These are phyloP conservation scores for Verticillium dahliae DNA, from an alignment of 2,329 filamentous ascomycete genomes.

Conservation along the genomic window DNA sequence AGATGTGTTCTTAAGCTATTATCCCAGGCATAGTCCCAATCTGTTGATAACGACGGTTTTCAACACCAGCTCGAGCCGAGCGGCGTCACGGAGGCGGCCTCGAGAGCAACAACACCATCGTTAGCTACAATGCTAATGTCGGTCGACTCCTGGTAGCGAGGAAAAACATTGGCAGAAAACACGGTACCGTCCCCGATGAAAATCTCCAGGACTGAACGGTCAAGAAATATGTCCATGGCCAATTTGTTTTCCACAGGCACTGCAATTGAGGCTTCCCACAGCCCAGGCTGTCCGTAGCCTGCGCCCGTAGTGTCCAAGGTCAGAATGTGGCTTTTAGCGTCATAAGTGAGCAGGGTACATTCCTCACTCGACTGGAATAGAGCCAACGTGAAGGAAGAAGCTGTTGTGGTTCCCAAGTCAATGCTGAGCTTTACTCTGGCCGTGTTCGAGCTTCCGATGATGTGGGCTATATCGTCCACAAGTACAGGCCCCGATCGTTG, in stretches of 20 bases:
- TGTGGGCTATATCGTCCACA: slow-evolving; percentile 9
- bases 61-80: slow-evolving; percentile 14
- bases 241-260: slow-evolving; percentile 12
- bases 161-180: slow-evolving; percentile 18
- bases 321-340: slow-evolving; percentile 12
- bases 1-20: not conserved
- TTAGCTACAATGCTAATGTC: slow-evolving; percentile 14
- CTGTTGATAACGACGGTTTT: not conserved
- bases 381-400: slow-evolving; percentile 16
- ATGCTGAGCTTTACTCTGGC: slow-evolving; percentile 17
- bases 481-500: slow-evolving; percentile 10
- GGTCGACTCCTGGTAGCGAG: slow-evolving; percentile 18
- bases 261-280: slow-evolving; percentile 17
- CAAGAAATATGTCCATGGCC: slow-evolving; percentile 20
- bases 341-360: slow-evolving; percentile 15
- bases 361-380: slow-evolving; percentile 18
- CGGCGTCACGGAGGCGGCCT: slow-evolving; percentile 8
- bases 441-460: slow-evolving; percentile 13
- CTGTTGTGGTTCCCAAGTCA: slow-evolving; percentile 15
- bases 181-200: slow-evolving; percentile 20
- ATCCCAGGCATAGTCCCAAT: too few relatives aligned
- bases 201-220: slow-evolving; percentile 19
- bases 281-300: slow-evolving; percentile 20
- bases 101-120: slow-evolving; percentile 5
- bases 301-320: slow-evolving; percentile 21